Percentiles rank a stretch among this genome's conserved stretches.
Evolutionary conservation across 768 basidiomycete genomes (phyloP).

Genomic region (Botryobasidium botryosum): DNA sequence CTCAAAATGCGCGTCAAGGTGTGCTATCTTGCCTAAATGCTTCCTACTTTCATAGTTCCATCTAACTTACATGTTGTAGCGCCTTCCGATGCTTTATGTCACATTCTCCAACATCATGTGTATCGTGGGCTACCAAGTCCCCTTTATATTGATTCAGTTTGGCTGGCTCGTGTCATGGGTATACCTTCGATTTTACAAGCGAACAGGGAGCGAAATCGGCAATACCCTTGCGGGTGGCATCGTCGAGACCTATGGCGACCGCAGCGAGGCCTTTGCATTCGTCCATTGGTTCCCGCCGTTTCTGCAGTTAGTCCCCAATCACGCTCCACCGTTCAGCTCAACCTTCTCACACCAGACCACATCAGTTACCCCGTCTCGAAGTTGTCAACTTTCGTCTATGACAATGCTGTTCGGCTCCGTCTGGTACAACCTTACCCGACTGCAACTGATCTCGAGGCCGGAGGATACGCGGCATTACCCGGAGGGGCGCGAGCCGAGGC

Average conservation of each 20-base stretch:
- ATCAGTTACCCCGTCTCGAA: conserved; percentile 52
- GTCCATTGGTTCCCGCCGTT: conserved; percentile 95
- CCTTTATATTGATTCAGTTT: conserved; percentile 90
- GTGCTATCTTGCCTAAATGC: conserved; percentile 8
- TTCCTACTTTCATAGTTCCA: background rate
- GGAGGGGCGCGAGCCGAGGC: conserved; percentile 91
- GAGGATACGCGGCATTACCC: conserved; percentile 54
- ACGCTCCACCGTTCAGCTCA: background rate
- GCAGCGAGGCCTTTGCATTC: conserved; percentile 92
- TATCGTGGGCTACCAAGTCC: conserved; percentile 69
- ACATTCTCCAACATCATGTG: conserved; percentile 77
- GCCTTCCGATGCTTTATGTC: conserved; percentile 86
- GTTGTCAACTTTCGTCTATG: conserved; percentile 51
- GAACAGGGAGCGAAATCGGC: conserved; percentile 41
- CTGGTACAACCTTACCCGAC: conserved; percentile 45
- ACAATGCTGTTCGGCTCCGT: conserved; percentile 39
- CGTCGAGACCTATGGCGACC: conserved; percentile 66
- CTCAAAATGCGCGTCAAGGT: conserved; percentile 85
- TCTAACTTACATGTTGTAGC: conserved; percentile 30
- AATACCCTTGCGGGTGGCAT: conserved; percentile 32
- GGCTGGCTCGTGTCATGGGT: conserved; percentile 97
- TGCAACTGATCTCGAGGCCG: conserved; percentile 51
- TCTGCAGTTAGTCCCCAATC: conserved; percentile 49
- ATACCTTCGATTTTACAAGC: conserved; percentile 95
- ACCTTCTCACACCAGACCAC: background rate